Evolutionary conservation across 768 basidiomycete species (phyloP), one percentile per base, ranked within the genome.

Genomic region (Xerocomellus chrysenteron): DNA sequence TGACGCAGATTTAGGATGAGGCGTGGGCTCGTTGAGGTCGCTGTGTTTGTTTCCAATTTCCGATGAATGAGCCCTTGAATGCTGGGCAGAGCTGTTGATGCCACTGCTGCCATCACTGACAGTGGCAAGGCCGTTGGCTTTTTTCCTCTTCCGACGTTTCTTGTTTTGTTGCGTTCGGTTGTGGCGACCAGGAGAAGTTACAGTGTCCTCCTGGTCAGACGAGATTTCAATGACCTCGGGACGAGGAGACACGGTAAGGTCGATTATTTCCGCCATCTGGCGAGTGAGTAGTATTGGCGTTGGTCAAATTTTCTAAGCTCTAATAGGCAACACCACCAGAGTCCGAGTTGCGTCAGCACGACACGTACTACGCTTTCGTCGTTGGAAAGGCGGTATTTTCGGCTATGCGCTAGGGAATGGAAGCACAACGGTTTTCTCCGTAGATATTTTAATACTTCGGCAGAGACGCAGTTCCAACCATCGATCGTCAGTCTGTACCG

Each of bases 1-100:
- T 67, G 67, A 78, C 69, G 61, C 73, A 78, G 57, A 80, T 70
- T 21, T 74, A 73, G 26, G 79, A 65, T 30, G 63, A 68, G 63
- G 46, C 41, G 46, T n/a, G 53, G 60, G 47, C 55, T 16, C 50
- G n/a, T 52, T 19, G 35, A 41, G 47, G 40, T 53, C 40, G 26
- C 39, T 51, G 54, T 11, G 54, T 28, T 47, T 44, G 50, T 39
- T 42, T 45, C 32, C 61, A 32, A 32, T 37, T 40, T 61, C 61
- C 6, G 47, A 62, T 13, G 70, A 64, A 50, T 57, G 63, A 30
- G 52, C 45, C 49, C 64, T 64, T 37, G 66, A 62, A 49, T 57
- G 61, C 17, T 51, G 63, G 17, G 42, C 26, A 59, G 65, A 67
- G 58, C 41, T 54, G 45, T 56, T 54, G 39, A 43, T 55, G 50